Conservation (phyloP, 768 basidiomycete species). For the Rhodocollybia butyracea region DNA sequence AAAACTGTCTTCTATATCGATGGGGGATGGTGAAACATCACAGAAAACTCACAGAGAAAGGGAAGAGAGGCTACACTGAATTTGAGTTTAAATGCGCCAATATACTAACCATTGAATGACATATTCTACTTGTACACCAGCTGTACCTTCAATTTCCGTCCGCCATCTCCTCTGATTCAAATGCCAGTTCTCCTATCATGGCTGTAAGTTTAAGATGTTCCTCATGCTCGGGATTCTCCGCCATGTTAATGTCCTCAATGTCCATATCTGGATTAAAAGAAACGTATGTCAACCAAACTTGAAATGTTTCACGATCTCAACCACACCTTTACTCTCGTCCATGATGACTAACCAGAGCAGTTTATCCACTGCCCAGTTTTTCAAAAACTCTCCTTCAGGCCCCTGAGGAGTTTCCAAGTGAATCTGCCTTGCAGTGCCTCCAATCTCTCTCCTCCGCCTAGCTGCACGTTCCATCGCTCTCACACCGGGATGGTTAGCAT, state of each 20-base stretch:
- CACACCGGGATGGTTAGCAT: not conserved
- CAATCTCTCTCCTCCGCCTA: not conserved
- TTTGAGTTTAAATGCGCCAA: too few relatives aligned
- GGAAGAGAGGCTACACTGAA: too few relatives aligned
- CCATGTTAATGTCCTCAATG: slow-evolving; percentile 1
- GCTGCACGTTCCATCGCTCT: slow-evolving; percentile 4
- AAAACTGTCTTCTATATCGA: too few relatives aligned
- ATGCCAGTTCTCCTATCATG: not conserved
- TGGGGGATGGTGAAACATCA: too few relatives aligned
- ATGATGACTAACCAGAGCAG: slow-evolving; percentile 1
- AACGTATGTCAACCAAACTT: not conserved
- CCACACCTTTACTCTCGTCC: not conserved
- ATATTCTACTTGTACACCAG: too few relatives aligned
- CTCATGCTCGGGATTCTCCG: not conserved
- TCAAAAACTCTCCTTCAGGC: not conserved
- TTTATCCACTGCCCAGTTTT: not conserved
- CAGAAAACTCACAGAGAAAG: too few relatives aligned
- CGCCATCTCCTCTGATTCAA: not conserved
- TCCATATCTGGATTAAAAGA: not conserved
- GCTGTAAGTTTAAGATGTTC: not conserved
- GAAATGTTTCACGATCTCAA: not conserved
- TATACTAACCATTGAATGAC: too few relatives aligned
- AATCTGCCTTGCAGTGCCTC: not conserved
- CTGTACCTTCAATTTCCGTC: not conserved
- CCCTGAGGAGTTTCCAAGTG: not conserved